Evolutionary conservation across 257 asterid species (phyloP), one percentile per base, ranked within the genome.

Genomic region (Solanum okadae): DNA sequence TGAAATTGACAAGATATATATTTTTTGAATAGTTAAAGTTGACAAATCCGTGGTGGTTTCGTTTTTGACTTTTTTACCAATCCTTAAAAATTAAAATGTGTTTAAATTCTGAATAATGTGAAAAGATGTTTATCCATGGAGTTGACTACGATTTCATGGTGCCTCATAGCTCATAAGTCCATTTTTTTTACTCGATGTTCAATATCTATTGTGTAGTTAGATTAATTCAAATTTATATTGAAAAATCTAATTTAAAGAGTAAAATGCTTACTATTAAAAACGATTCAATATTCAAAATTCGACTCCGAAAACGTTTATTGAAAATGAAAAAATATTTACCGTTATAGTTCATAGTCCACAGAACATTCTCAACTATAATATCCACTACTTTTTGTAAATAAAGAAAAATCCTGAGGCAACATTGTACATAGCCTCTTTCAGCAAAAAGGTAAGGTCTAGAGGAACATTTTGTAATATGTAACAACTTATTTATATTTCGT

Each of bases 271-370:
- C 63, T 16, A 16, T 6, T 4, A 6, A 52, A 52, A 16, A 6
- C 1, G 2, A 68, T 13, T 27, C 0, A 0, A 68, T 29, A 27
- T 68, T 14, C 5, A 29, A 14, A 68, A 13, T 10, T 65, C 4
- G 0, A 65, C 6, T n/a, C 5, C 0, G 1, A 65, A 11, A 10
- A 5, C 15, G 9, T 2, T 9, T 23, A 23, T 63, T 10, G 1
- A 23, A 23, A 63, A 23, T 9, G 40, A 23, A 63, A 16, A 59
- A 59, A 22, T 59, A 59, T 59, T 59, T 59, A 22, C 4, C 0
- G 2, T 59, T 63, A 59, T 10, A 25, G 15, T 67, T 25, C 10
- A 68, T 27, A 68, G 20, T 68, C 75, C 5, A 27, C 29, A 14
- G 75, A 68, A 68, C 75, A 27, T 68, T 27, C 35, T 68, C 10